Percentiles rank a stretch among this genome's conserved stretches.
Conservation (phyloP, 345 rosid species). For the Trapa incisa region DNA sequence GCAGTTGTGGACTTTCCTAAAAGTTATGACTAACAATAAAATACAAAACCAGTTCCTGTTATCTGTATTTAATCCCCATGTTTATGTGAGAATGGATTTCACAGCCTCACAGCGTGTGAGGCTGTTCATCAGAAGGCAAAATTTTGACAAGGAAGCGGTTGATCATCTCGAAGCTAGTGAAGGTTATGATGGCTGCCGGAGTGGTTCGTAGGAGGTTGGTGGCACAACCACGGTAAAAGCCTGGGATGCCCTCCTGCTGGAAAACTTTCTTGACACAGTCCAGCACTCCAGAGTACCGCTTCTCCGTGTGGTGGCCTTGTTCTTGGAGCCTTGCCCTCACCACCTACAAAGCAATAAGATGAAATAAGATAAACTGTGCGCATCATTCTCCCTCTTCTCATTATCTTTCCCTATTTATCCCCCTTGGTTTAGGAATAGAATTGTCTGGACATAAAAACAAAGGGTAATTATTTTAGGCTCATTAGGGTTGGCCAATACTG, state of each 20-base stretch:
- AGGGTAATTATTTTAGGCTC: no score
- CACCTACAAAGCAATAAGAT: constrained; percentile 30
- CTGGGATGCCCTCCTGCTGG: constrained; percentile 49
- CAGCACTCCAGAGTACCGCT: constrained; percentile 51
- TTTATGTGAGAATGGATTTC: not conserved
- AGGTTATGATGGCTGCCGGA: constrained; percentile 80
- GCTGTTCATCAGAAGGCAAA: constrained; percentile 43
- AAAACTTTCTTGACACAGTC: constrained; percentile 66
- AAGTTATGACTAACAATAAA: not conserved
- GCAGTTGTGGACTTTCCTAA: not conserved
- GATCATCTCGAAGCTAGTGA: constrained; percentile 91
- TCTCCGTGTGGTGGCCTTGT: constrained; percentile 79
- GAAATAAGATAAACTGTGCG: not conserved
- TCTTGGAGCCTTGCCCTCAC: constrained; percentile 83
- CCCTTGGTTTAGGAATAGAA: no score
- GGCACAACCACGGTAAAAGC: constrained; percentile 87
- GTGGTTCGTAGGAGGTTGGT: constrained; percentile 73
- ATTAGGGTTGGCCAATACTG: no score
- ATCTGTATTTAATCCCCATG: not conserved
- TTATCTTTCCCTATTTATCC: not conserved
- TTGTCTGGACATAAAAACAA: no score
- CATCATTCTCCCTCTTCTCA: not conserved
- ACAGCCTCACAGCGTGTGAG: constrained; percentile 24
- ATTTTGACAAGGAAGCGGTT: constrained; percentile 48
- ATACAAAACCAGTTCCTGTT: not conserved